Evolutionary conservation across 192 early-diverging fungal genomes (phyloP), one percentile per base, ranked within the genome.

Genomic region (Entomortierella beljakovae): DNA sequence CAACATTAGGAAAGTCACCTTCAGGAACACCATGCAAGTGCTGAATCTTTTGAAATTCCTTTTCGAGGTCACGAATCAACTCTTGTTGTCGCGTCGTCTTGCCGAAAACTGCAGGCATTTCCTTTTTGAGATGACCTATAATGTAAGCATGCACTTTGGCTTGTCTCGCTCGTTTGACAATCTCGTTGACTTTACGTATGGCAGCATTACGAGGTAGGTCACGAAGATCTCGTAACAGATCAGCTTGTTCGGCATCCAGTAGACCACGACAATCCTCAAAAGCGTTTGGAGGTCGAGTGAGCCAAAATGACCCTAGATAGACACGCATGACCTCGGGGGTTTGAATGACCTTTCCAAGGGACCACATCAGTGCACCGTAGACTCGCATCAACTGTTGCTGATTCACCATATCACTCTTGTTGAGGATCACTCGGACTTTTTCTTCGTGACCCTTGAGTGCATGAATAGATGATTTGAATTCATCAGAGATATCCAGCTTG

Each of bases 281-380:
- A 29, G 83, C 74, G 57, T 91, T 89, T 57, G 85, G 83, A 16
- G 91, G 88, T 16, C 91, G 91, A 29, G 90, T 80, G 1, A 87
- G 82, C 95, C 95, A 94, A 73, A 95, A 95, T 15, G 90, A 92
- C 22, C 92, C 88, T 43, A 92, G 70, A 67, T 91, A 96, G n/a
- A 97, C 95, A 8, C 94, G 85, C 80, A 90, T 90, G 53, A 97
- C 95, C 80, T 97, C 95, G 15, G 95, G 95, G 2, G 93, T 95
- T 48, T 91, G 87, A 22, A 97, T 87, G 11, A 96, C 94, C 76
- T 92, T 94, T 22, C 95, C 95, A 11, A 97, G 84, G 23, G 92
- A 92, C 93, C 93, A 97, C 95, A 97, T 97, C 80, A 97, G 83
- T 3, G 95, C 94, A 54, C 95, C 95, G 79, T 96, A 91, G 61